Evolutionary conservation across 1,284 basidiomycete species (phyloP).

Genomic region (Uromyces viciae-fabae): DNA sequence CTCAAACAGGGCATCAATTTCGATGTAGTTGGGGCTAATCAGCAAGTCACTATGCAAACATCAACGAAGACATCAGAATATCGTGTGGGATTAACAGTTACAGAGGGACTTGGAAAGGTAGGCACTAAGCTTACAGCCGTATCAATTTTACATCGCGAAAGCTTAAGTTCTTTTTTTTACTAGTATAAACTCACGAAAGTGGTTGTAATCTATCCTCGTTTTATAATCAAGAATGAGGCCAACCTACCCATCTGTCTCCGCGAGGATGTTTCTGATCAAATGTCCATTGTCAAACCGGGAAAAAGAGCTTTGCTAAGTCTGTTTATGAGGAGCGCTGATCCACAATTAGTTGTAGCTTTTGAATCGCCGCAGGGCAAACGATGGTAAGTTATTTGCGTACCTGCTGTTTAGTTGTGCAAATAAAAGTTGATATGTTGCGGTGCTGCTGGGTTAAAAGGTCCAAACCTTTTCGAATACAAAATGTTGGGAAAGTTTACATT

Average conservation of each 20-base stretch:
- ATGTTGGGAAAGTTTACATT: constrained; percentile 44
- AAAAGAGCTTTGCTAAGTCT: constrained; percentile 34
- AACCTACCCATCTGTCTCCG: constrained; percentile 27
- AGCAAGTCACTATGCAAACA: constrained; percentile 72
- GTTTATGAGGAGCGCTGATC: constrained; percentile 41
- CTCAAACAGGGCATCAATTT: constrained; percentile 67
- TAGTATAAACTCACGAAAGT: constrained; percentile 46
- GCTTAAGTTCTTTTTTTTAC: background rate
- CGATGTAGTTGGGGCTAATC: constrained; percentile 87
- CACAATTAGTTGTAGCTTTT: constrained; percentile 36
- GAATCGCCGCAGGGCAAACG: constrained; percentile 34
- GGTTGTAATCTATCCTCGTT: constrained; percentile 42
- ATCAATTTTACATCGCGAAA: too few species aligned
- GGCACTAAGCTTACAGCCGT: too few species aligned
- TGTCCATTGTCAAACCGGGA: constrained; percentile 34
- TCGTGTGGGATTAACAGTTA: constrained; percentile 85
- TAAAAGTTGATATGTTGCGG: background rate
- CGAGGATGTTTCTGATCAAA: constrained; percentile 34
- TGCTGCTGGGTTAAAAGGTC: too few species aligned
- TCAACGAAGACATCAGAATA: constrained; percentile 70
- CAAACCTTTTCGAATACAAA: constrained; percentile 45
- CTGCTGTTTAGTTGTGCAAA: background rate
- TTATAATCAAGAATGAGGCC: constrained; percentile 44
- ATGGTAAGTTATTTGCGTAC: constrained; percentile 16
- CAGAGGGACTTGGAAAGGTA: constrained; percentile 63